Base-by-base conservation (phyloP, 371 early-diverging fungal genomes). In the Mortierella sp. region DNA sequence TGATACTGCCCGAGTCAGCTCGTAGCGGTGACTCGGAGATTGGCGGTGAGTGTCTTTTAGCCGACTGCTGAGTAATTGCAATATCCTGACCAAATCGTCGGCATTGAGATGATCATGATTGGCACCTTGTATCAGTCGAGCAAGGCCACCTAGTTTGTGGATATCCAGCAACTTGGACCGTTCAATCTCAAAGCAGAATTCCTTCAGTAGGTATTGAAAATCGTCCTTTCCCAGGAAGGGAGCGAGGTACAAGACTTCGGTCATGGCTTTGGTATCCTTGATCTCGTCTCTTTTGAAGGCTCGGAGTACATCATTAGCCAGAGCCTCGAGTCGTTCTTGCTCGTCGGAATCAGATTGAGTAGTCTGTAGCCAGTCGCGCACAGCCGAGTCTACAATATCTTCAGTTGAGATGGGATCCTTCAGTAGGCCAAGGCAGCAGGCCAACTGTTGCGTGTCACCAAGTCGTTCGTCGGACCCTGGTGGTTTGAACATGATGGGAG, bases 61-160 rank as follows among this genome's bases (percentile, higher is more conserved):
- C 10, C n/a, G 28, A 3, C 28, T 28, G n/a, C 28, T 40, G 44
- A 59, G 44, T 29, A 51, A 19, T 24, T 21, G 2, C 17, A 59
- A 13, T 28, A 59, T 43, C 31, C 29, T 41, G 50, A 59, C 51
- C 12, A 59, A 19, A 51, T 59, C 51, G 8, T 22, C 60, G 19
- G 41, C 51, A 27, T 41, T 6, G 21, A 59, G 41, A 28, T 59
- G 51, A 12, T 44, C 43, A 9, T 3, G 13, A 17, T 17, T 41
- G 1, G 52, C 60, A 24, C 43, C 24, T 14, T 51, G 52, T 0
- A 59, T 14, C 29, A 51, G 43, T n/a, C 41, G 22, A 10, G 50
- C 51, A 2, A 59, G 60, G 5, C 50, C 60, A 8, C 51, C 50
- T 9, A 59, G 51, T 10, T 19, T 16, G 12, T 50, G 24, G 28